phyloP scores from a whole-genome alignment of 2,329 filamentous ascomycete genomes.

The Neoascochyta sp. region DNA sequence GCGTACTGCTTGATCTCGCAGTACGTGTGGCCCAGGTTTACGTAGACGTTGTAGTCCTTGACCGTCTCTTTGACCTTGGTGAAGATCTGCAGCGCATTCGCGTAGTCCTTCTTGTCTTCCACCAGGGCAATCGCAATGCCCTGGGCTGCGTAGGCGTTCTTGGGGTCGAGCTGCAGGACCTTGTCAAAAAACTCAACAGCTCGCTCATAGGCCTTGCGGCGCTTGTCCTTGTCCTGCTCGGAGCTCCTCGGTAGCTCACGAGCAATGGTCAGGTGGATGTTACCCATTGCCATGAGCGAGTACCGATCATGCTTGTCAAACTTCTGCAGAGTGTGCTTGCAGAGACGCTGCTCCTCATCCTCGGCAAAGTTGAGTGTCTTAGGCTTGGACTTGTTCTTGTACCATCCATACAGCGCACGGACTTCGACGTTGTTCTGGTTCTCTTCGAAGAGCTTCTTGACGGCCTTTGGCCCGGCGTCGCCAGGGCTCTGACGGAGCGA shows the following conservation, averaged over 20 bases:
- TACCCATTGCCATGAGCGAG: conserved; percentile 93
- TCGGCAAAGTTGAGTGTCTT: conserved; percentile 75
- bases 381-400: conserved; percentile 84
- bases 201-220: conserved; percentile 79
- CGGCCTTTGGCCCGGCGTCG: conserved; percentile 80
- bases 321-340: conserved; percentile 91
- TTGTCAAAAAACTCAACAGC: conserved; percentile 99
- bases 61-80: conserved; percentile 86
- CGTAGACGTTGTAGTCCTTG: conserved; percentile 80
- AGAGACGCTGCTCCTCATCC: conserved; percentile 87
- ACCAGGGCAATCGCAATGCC: conserved; percentile 91
- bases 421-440: conserved; percentile 86
- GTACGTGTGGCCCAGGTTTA: conserved; percentile 92
- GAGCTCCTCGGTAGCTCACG: conserved; percentile 92
- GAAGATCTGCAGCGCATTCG: conserved; percentile 78
- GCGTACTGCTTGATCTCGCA: conserved; percentile 85
- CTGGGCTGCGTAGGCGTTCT: conserved; percentile 94
- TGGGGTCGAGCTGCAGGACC: conserved; percentile 87
- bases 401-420: conserved; percentile 91
- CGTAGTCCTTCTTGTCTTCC: conserved; percentile 89
- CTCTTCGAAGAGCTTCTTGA: conserved; percentile 79
- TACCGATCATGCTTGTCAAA: conserved; percentile 96
- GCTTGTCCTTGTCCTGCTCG: conserved; percentile 86
- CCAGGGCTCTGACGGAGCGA: conserved; percentile 74
- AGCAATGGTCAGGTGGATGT: conserved; percentile 81